phyloP scores from a whole-genome alignment of 148 eudicot species.

The Spergularia bocconei region DNA sequence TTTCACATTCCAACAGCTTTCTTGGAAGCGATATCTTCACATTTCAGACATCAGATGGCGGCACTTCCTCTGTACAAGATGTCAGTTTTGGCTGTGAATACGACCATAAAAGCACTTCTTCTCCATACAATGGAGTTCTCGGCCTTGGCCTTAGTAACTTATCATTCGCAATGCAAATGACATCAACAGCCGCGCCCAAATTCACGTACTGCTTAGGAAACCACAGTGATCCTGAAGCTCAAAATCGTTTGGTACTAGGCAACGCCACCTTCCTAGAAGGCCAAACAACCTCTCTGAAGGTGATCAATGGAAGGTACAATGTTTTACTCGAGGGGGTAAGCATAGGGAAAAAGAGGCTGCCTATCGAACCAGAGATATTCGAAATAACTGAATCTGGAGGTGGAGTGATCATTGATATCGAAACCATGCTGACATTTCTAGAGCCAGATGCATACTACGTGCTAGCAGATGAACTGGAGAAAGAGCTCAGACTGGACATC shows the following conservation, averaged over 20 bases:
- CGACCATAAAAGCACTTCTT: conserved; percentile 2
- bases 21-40: conserved; percentile 28
- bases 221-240: conserved; percentile 17
- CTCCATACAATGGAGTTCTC: conserved; percentile 9
- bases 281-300: conserved; percentile 21
- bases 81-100: conserved; percentile 19
- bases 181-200: neutral
- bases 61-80: neutral
- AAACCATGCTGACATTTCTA: conserved; percentile 22
- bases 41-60: conserved; percentile 19
- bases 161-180: conserved; percentile 23
- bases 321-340: conserved; percentile 22
- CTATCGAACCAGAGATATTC: conserved; percentile 14
- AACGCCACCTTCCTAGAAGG: conserved; percentile 26
- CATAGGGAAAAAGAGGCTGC: conserved; percentile 15
- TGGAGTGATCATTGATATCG: conserved; percentile 26
- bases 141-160: conserved; percentile 23
- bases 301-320: conserved; percentile 21
- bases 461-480: conserved; percentile 20
- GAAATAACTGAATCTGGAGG: neutral
- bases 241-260: conserved; percentile 16
- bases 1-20: conserved; percentile 6
- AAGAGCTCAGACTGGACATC: conserved; percentile 1
- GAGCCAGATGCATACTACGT: conserved; percentile 22
- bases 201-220: conserved; percentile 30